These are phyloP conservation scores for Macrophomina phaseolina DNA, from an alignment of 2,329 filamentous ascomycete genomes.

Conservation along the genomic window DNA sequence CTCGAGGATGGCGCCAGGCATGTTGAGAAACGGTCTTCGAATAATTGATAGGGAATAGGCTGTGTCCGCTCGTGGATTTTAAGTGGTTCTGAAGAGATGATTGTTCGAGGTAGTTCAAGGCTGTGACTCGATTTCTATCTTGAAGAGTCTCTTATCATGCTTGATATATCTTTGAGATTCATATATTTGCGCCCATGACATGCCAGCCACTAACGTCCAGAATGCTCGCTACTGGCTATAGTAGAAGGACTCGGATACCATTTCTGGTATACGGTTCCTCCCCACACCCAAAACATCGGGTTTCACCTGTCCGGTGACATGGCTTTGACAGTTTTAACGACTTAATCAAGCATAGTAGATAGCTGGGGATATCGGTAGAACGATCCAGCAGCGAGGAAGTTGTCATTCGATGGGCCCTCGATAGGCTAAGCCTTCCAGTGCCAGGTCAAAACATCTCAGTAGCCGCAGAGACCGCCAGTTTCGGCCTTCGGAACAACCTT, in stretches of 20 bases:
- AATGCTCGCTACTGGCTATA: neutral
- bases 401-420: too few relatives aligned
- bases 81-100: neutral
- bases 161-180: neutral
- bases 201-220: too few relatives aligned
- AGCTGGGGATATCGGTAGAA: too few relatives aligned
- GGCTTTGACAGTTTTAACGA: too few relatives aligned
- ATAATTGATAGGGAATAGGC: neutral
- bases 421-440: too few relatives aligned
- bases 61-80: too few relatives aligned
- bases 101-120: neutral
- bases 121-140: neutral
- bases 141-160: neutral
- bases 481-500: too few relatives aligned
- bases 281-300: neutral
- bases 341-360: too few relatives aligned
- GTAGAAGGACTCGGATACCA: neutral
- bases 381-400: too few relatives aligned
- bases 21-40: neutral
- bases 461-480: too few relatives aligned
- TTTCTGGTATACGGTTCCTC: neutral
- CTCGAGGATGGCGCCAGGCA: slow-evolving; percentile 1
- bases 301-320: too few relatives aligned
- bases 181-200: neutral
- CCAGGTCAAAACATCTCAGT: too few relatives aligned